phyloP scores from a whole-genome alignment of 305 asterid species.

The Withania somnifera region DNA sequence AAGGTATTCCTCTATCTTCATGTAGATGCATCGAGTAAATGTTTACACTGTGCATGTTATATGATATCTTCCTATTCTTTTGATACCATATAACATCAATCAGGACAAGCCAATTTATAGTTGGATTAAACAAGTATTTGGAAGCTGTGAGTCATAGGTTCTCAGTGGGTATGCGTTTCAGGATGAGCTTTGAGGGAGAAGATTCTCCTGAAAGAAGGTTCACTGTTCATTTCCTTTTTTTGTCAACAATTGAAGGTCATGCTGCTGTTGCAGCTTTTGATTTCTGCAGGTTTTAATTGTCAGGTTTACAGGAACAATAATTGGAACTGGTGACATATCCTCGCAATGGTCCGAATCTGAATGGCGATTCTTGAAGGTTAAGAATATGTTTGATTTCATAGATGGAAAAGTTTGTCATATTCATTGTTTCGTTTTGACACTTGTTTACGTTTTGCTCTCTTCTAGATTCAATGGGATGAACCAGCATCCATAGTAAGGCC shows the following conservation, averaged over 20 bases:
- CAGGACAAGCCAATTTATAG: conserved; percentile 73
- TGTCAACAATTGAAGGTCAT: not conserved
- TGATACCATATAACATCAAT: not conserved
- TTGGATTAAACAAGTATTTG: conserved; percentile 67
- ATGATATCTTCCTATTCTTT: not conserved
- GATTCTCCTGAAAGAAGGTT: conserved; percentile 87
- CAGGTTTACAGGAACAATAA: conserved; percentile 76
- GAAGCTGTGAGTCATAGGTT: conserved; percentile 38
- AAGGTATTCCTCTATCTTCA: conserved; percentile 26
- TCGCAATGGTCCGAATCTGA: conserved; percentile 58
- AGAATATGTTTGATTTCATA: not conserved
- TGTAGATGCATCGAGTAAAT: not conserved
- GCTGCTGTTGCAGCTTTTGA: not conserved
- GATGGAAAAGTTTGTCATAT: not conserved
- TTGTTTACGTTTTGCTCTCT: not conserved
- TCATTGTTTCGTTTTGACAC: not conserved
- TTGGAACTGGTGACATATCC: conserved; percentile 56
- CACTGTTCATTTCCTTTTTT: not conserved
- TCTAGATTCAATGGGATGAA: conserved; percentile 86
- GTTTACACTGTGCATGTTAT: not conserved
- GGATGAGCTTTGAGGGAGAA: conserved; percentile 78
- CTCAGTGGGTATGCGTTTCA: conserved; percentile 72
- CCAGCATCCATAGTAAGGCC: conserved; percentile 46
- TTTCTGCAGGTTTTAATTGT: not conserved
- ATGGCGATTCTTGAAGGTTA: conserved; percentile 88